These are phyloP conservation scores for Neoboletus brunneissimus DNA, from an alignment of 768 basidiomycete species.

Conservation along the genomic window DNA sequence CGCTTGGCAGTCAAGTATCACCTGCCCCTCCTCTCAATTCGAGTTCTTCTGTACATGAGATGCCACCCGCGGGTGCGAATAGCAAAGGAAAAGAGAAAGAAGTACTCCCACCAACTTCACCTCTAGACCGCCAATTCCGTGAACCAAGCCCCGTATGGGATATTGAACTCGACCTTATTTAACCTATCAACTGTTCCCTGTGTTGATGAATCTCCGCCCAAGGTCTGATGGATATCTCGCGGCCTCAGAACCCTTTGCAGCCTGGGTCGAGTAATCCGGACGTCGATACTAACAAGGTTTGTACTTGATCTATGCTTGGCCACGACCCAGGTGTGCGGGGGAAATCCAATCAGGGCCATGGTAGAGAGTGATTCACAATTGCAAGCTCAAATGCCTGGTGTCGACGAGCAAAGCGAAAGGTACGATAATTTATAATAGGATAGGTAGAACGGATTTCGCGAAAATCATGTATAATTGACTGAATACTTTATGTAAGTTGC, in stretches of 20 bases:
- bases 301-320: background rate
- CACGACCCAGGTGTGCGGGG: no score
- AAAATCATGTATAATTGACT: slow-evolving; percentile 22
- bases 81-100: slow-evolving; percentile 25
- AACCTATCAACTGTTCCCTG: slow-evolving; percentile 18
- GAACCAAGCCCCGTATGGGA: slow-evolving; percentile 68
- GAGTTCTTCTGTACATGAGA: background rate
- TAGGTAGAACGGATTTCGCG: background rate
- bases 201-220: background rate
- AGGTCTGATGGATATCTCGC: background rate
- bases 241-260: background rate
- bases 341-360: background rate
- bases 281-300: background rate
- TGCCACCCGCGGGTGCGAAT: background rate
- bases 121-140: slow-evolving; percentile 26
- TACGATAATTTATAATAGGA: background rate
- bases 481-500: slow-evolving; percentile 20
- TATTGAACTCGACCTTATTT: slow-evolving; percentile 58
- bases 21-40: background rate
- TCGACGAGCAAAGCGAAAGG: background rate
- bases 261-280: background rate
- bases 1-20: slow-evolving; percentile 27
- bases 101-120: background rate
- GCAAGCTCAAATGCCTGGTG: background rate
- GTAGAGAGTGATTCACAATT: background rate